Base-by-base conservation (phyloP, 805 yeast species). In the Kazachstania taianensis region DNA sequence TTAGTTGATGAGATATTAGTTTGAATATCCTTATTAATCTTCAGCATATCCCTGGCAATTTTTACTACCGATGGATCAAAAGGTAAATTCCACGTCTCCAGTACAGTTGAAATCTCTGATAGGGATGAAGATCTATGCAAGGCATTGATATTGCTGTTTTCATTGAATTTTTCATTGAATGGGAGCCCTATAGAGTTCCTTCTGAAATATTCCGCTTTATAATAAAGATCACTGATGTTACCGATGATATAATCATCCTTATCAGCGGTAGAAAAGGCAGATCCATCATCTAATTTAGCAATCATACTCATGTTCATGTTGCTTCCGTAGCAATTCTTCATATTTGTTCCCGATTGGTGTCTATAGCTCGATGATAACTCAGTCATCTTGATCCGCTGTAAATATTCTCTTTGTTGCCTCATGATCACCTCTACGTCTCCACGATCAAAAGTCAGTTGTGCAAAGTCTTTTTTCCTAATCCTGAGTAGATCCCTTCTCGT, bases 21-120 rank as follows among this genome's bases (percentile, higher is more conserved):
- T n/a, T n/a, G n/a, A 12, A 17, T 16, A 14, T 29, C 22, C n/a
- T 20, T 28, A 3, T 26, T 14, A 4, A 30, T n/a, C 9, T 18
- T 28, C 10, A 29, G 16, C 37, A 35, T 23, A 38, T 55, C 53
- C 34, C 57, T 45, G 8, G 61, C 61, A 37, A 54, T 40, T 33
- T 36, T 50, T 2, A 51, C 45, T 10, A 50, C 36, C 3, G 61
- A 54, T 2, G 57, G 49, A 33, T 56, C 60, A 37, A 55, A 56
- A 5, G 61, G 61, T 20, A 50, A 29, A 1, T 30, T 31, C 62
- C 62, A 57, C 9, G 37, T 24, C 18, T 52, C 56, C 5, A 51
- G 34, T 1, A 43, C 43, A 25, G 50, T 51, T 27, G 50, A 51
- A 3, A 55, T 41, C 25, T 45, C 39, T 1, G 62, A 53, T 7